These are phyloP conservation scores for Beauveria pseudobassiana DNA, from an alignment of 2,329 filamentous ascomycete genomes.

Conservation along the genomic window DNA sequence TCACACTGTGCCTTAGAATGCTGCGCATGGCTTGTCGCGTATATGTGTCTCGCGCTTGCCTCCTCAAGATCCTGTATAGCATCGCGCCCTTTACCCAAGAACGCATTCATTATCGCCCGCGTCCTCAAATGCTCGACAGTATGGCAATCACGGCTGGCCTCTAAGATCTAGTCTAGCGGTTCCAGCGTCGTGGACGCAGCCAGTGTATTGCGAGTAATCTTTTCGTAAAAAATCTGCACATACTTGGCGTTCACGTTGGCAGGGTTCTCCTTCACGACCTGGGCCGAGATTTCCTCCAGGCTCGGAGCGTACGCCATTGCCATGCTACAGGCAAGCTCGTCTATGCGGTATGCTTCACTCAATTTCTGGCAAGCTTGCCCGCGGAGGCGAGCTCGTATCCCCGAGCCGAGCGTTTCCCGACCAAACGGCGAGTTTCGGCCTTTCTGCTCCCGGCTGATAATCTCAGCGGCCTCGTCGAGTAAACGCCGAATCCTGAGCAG, in stretches of 20 bases:
- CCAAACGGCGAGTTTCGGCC: slow-evolving; percentile 60
- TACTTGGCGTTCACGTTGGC: slow-evolving; percentile 69
- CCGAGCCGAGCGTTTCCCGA: slow-evolving; percentile 20
- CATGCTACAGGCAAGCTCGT: slow-evolving; percentile 77
- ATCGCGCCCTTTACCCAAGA: neutral
- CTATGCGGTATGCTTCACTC: slow-evolving; percentile 67
- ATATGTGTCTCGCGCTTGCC: neutral
- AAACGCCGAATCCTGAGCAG: slow-evolving; percentile 72
- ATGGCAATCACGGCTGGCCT: slow-evolving; percentile 35
- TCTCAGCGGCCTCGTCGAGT: slow-evolving; percentile 71
- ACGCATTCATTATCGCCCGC: neutral
- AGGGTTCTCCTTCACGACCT: slow-evolving; percentile 65
- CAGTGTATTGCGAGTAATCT: slow-evolving; percentile 69
- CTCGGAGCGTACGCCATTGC: slow-evolving; percentile 74
- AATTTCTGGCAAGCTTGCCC: slow-evolving; percentile 75
- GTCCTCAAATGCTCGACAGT: slow-evolving; percentile 15
- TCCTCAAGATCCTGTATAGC: neutral
- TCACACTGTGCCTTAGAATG: no score
- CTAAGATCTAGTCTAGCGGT: slow-evolving; percentile 60
- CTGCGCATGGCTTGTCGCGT: neutral
- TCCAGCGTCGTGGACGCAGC: slow-evolving; percentile 62
- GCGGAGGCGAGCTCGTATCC: slow-evolving; percentile 41
- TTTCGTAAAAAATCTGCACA: slow-evolving; percentile 90
- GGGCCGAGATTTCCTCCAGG: slow-evolving; percentile 65
- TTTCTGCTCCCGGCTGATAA: slow-evolving; percentile 59